These are phyloP conservation scores for Suillus cothurnatus DNA, from an alignment of 768 basidiomycete species.

Conservation along the genomic window DNA sequence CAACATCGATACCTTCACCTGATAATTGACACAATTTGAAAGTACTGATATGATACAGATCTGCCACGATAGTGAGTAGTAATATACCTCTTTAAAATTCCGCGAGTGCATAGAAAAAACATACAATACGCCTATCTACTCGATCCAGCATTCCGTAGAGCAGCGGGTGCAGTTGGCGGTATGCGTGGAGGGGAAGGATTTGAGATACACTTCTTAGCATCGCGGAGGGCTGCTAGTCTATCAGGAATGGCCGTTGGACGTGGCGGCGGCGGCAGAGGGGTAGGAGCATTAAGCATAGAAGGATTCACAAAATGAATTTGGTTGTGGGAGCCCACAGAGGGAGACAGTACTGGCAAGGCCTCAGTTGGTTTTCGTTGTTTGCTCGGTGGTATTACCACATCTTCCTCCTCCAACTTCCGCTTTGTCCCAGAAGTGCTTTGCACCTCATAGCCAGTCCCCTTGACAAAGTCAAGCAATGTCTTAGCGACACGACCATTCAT, in stretches of 20 bases:
- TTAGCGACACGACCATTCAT: slow-evolving; percentile 61
- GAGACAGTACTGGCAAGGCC: not conserved
- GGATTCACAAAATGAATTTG: not conserved
- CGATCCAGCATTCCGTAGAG: slow-evolving; percentile 11
- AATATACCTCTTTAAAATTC: not conserved
- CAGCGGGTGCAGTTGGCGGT: slow-evolving; percentile 8
- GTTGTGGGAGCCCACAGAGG: not conserved
- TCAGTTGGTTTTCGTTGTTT: slow-evolving; percentile 15
- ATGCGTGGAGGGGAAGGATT: slow-evolving; percentile 12
- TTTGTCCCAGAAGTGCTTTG: slow-evolving; percentile 10
- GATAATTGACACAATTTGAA: not conserved
- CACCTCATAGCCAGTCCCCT: slow-evolving; percentile 22
- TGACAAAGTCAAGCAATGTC: slow-evolving; percentile 56
- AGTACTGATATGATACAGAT: not conserved
- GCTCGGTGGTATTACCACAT: not conserved
- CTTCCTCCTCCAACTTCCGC: slow-evolving; percentile 31
- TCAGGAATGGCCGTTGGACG: slow-evolving; percentile 24
- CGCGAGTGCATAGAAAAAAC: not conserved
- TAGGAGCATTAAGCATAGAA: not conserved
- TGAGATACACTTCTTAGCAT: slow-evolving; percentile 19
- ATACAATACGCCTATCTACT: slow-evolving; percentile 1
- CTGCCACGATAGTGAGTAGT: not conserved
- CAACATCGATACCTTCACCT: not conserved
- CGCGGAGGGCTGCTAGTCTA: slow-evolving; percentile 15
- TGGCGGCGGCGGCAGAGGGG: slow-evolving; percentile 3